Conservation (phyloP, 2,329 filamentous ascomycete genomes). For the Clonostachys chloroleuca region DNA sequence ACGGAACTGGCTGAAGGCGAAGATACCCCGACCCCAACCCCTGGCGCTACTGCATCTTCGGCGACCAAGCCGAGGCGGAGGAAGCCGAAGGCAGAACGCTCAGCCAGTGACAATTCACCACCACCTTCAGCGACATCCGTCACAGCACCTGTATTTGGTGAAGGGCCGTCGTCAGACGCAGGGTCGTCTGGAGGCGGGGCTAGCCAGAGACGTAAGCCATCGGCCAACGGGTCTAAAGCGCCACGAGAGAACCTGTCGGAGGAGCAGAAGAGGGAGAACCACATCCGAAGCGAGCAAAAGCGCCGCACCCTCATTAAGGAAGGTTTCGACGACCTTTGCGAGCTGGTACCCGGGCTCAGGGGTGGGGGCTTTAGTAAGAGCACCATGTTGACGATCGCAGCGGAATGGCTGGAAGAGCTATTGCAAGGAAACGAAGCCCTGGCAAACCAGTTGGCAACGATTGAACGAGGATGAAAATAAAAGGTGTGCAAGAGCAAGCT, state of each 20-base stretch:
- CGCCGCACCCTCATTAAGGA: constrained; percentile 76
- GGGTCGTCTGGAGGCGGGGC: constrained; percentile 20
- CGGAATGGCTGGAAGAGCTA: constrained; percentile 73
- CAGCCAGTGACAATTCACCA: not conserved
- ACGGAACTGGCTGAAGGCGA: constrained; percentile 31
- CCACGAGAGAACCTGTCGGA: constrained; percentile 71
- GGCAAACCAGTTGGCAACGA: constrained; percentile 41
- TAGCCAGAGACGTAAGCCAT: constrained; percentile 47
- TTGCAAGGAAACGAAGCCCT: constrained; percentile 63
- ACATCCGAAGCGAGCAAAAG: constrained; percentile 86
- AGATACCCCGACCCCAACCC: constrained; percentile 18
- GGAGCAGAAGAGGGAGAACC: constrained; percentile 79
- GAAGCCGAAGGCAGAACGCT: constrained; percentile 5
- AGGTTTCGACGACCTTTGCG: constrained; percentile 76
- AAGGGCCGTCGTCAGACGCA: not conserved
- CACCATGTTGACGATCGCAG: constrained; percentile 69
- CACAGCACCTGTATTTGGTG: constrained; percentile 5
- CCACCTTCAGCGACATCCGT: not conserved
- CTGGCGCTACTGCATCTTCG: not conserved
- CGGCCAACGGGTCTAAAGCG: constrained; percentile 32
- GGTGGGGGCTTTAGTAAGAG: constrained; percentile 81
- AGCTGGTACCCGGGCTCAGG: constrained; percentile 70
- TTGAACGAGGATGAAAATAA: constrained; percentile 14
- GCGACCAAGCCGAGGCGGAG: not conserved
- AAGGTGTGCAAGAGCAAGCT: not conserved